These are phyloP conservation scores for Lentinula edodes DNA, from an alignment of 768 basidiomycete genomes.

Conservation along the genomic window DNA sequence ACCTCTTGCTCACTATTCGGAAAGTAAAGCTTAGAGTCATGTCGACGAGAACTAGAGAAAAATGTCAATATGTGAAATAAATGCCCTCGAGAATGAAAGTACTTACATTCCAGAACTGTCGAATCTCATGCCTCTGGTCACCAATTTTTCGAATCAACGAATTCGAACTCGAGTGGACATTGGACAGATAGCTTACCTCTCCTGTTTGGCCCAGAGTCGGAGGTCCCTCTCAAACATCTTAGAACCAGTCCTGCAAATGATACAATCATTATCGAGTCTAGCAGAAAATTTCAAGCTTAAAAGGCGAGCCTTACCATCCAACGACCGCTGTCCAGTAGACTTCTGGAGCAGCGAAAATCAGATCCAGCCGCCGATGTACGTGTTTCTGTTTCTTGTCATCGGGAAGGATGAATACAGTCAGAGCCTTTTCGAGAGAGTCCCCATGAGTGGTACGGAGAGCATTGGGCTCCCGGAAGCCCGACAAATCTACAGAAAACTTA, in stretches of 20 bases:
- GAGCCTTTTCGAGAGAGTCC: constrained; percentile 80
- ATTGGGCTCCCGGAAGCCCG: constrained; percentile 52
- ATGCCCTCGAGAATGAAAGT: not conserved
- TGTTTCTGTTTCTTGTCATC: constrained; percentile 23
- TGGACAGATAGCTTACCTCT: constrained; percentile 31
- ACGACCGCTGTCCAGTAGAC: constrained; percentile 86
- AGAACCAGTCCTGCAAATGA: constrained; percentile 65
- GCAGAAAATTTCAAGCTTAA: not conserved
- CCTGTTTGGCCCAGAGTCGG: constrained; percentile 60
- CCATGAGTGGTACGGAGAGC: constrained; percentile 54
- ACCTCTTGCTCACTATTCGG: constrained; percentile 68
- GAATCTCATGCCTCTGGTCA: constrained; percentile 70
- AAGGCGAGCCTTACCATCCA: constrained; percentile 58
- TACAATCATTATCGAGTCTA: not conserved
- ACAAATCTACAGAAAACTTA: constrained; percentile 39
- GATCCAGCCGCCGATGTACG: constrained; percentile 68
- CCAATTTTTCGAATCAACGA: not conserved
- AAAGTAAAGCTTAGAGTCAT: constrained; percentile 32
- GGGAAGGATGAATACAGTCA: constrained; percentile 75
- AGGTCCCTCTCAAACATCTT: constrained; percentile 89
- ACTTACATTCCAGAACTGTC: constrained; percentile 77
- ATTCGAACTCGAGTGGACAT: not conserved
- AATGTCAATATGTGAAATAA: no score
- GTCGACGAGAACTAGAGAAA: not conserved
- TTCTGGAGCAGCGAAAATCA: constrained; percentile 74